Base-by-base conservation (phyloP, 176 grass and related monocot genomes). In the Raddia guianensis region DNA sequence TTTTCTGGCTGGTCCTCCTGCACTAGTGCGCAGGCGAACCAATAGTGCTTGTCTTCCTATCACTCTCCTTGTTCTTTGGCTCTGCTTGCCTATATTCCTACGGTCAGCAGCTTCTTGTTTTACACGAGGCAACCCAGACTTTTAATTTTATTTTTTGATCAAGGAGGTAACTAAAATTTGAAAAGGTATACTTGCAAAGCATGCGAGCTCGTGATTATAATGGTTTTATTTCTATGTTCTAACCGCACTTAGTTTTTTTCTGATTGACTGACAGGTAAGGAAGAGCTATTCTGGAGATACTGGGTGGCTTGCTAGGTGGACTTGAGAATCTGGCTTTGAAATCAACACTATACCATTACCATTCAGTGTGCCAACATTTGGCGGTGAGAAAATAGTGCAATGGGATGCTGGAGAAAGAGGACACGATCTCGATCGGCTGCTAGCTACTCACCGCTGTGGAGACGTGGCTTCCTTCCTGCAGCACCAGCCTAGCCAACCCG, bases 401-500 rank as follows among this genome's bases (percentile, higher is more conserved):
- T 27, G 13, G 45, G 61, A 34, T 46, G 68, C 18, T 72, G 69
- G 45, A 49, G 7, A 51, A 82, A 57, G 21, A 49, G 59, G 59
- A 16, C 71, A 13, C 52, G 49, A 2, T 78, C 15, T 76, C 27
- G 3, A 37, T 76, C 27, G 3, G 46, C 37, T 57, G 21, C 49
- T 53, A 45, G 40, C 77, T 72, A 48, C 89, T 18, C 86, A 98
- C 95, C 74, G 81, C 95, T 77, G 90, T 98, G 32, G 95, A 98
- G 83, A 98, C 95, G 84, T 98, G 92, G 72, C 83, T 91, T 52
- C 87, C 95, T 77, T 98, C 92, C 65, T 87, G 70, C 32, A 92
- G 83, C 18, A 90, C 95, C 63, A 92, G 81, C 80, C 95, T 91
- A 63, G 95, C 95, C 88, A 98, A 91, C n/a, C 95, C 95, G 10